Percentiles rank a stretch among this genome's conserved stretches.
phyloP scores from a whole-genome alignment of 768 basidiomycete genomes.

The Suillus lakei region DNA sequence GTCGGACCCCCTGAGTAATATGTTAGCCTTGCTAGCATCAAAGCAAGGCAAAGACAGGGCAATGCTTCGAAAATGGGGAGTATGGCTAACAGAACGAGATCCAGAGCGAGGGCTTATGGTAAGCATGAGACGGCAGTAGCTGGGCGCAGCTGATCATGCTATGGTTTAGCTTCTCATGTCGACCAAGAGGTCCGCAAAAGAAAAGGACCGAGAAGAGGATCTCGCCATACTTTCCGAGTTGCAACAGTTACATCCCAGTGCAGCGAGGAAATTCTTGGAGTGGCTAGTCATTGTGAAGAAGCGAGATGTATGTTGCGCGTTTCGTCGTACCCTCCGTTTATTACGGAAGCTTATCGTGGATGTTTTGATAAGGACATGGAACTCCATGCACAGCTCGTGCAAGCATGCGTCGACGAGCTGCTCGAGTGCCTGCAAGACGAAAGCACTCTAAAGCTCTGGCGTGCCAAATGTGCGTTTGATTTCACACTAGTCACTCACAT shows the following conservation, averaged over 20 bases:
- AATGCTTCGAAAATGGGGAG: conserved; percentile 73
- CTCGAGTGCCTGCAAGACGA: conserved; percentile 51
- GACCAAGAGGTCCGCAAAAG: conserved; percentile 18
- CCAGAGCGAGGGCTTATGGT: conserved; percentile 76
- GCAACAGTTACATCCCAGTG: conserved; percentile 28
- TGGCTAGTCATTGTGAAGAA: conserved; percentile 76
- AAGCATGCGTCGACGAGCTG: conserved; percentile 59
- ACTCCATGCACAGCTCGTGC: conserved; percentile 71
- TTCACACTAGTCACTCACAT: conserved; percentile 4
- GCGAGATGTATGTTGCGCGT: conserved; percentile 49
- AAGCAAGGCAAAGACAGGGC: conserved; percentile 52
- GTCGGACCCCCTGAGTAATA: conserved; percentile 30
- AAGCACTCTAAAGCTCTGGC: conserved; percentile 65
- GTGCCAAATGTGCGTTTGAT: conserved; percentile 60
- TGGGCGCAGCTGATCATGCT: not conserved
- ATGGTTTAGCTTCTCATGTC: conserved; percentile 26
- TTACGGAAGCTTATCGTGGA: not conserved
- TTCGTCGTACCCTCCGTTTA: not conserved
- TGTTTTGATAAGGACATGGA: conserved; percentile 50
- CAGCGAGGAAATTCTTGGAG: conserved; percentile 77
- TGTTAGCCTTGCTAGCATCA: conserved; percentile 31
- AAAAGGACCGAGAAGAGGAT: conserved; percentile 34
- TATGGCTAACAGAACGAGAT: conserved; percentile 79
- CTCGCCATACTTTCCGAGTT: conserved; percentile 34
- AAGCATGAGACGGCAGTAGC: conserved; percentile 9